Conservation (phyloP, 2,329 filamentous ascomycete species). For the Pestalotiopsis sp. region DNA sequence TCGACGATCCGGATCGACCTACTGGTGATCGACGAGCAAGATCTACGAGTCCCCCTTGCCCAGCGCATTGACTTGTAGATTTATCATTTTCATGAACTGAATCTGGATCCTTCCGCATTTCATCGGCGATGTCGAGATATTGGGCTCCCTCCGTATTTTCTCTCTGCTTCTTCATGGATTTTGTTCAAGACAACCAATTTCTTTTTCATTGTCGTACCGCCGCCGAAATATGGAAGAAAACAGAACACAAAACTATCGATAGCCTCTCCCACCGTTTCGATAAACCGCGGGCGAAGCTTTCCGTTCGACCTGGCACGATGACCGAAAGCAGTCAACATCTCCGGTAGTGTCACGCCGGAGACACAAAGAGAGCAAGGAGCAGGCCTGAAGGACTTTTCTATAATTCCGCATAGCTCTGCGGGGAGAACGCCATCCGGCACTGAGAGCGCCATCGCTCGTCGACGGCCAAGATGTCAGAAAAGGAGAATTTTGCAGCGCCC, state of each 20-base stretch:
- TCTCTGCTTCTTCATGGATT: background rate
- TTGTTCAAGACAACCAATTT: background rate
- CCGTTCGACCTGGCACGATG: background rate
- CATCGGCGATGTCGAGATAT: too few relatives aligned
- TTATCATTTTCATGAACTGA: background rate
- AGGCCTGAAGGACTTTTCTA: background rate
- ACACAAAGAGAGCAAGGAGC: background rate
- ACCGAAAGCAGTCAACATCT: background rate
- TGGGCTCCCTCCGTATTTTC: too few relatives aligned
- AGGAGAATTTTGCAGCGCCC: background rate
- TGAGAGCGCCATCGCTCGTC: background rate
- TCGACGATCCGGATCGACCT: background rate
- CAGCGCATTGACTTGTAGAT: background rate
- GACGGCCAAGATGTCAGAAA: background rate
- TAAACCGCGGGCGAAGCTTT: background rate
- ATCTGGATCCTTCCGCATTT: background rate
- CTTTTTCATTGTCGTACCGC: background rate
- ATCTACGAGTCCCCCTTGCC: background rate
- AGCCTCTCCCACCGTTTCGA: background rate
- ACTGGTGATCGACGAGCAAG: background rate
- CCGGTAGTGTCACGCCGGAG: background rate
- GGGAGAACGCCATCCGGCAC: background rate
- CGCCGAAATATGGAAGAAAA: background rate
- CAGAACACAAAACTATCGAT: slow-evolving; percentile 4
- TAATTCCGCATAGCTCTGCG: background rate